A percentile compares a stretch with the other conserved stretches of the same genome.
Conservation (phyloP, 2,329 filamentous ascomycete genomes). For the Ascochyta fabae region DNA sequence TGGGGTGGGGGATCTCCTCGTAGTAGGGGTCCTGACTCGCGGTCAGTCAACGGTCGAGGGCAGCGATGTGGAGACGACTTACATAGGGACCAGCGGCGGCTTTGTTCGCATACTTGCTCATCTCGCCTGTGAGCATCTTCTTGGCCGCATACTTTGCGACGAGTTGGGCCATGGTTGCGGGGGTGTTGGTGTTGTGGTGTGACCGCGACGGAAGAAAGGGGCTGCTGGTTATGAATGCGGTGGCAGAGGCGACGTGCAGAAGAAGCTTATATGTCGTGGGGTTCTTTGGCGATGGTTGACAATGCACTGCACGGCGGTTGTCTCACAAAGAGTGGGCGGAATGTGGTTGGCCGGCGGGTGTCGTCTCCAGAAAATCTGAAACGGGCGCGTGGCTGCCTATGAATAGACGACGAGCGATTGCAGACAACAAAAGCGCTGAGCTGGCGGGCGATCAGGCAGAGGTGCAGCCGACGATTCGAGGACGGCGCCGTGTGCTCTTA, state of each 20-base stretch:
- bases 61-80: constrained; percentile 25
- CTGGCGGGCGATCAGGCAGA: constrained; percentile 17
- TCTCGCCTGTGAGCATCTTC: constrained; percentile 56
- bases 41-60: constrained; percentile 8
- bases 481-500: constrained; percentile 25
- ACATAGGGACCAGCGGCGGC: constrained; percentile 51
- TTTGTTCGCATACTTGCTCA: constrained; percentile 57
- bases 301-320: constrained; percentile 32
- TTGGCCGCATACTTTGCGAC: constrained; percentile 59
- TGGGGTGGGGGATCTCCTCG: constrained; percentile 77
- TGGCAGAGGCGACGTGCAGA: constrained; percentile 7
- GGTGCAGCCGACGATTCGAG: constrained; percentile 17
- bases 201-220: constrained; percentile 3
- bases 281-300: constrained; percentile 8
- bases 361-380: constrained; percentile 41
- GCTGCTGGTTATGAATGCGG: constrained; percentile 10
- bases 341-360: constrained; percentile 44
- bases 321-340: constrained; percentile 27
- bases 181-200: constrained; percentile 1
- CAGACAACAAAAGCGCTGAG: constrained; percentile 21
- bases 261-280: constrained; percentile 30
- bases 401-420: constrained; percentile 40
- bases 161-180: constrained; percentile 51
- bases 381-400: constrained; percentile 49
- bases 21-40: constrained; percentile 82